A percentile compares a stretch with the other conserved stretches of the same genome.
Evolutionary conservation across 2,329 filamentous ascomycete species (phyloP).

Genomic region (Ceratocystis harringtonii): DNA sequence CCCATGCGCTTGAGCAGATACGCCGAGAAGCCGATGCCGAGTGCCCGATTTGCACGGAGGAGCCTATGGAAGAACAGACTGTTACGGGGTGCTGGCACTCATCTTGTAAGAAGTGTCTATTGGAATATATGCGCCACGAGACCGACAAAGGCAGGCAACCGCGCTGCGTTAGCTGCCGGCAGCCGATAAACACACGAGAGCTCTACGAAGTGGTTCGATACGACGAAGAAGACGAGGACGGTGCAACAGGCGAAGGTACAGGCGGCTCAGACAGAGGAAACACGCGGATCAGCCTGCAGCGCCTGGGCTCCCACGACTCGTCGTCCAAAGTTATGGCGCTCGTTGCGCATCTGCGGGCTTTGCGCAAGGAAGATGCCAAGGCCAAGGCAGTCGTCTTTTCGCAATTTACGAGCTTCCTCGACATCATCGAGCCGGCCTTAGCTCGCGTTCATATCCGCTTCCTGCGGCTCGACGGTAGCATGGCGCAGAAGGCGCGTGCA

Average conservation of each 20-base stretch:
- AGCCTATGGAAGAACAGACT: constrained; percentile 86
- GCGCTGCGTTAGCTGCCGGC: constrained; percentile 81
- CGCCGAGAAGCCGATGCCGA: constrained; percentile 77
- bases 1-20: constrained; percentile 79
- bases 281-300: constrained; percentile 44
- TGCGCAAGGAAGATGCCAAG: constrained; percentile 49
- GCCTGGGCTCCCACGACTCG: constrained; percentile 48
- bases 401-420: constrained; percentile 92
- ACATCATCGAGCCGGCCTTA: constrained; percentile 75
- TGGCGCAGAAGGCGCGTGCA: constrained; percentile 72
- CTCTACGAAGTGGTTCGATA: constrained; percentile 85
- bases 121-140: constrained; percentile 80
- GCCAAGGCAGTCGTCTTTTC: constrained; percentile 90
- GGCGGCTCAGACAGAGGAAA: constrained; percentile 19
- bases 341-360: constrained; percentile 54
- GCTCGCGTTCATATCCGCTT: constrained; percentile 55
- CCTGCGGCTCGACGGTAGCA: constrained; percentile 81
- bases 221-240: constrained; percentile 38
- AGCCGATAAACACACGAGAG: constrained; percentile 65
- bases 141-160: constrained; percentile 59
- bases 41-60: constrained; percentile 88
- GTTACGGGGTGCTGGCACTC: constrained; percentile 98
- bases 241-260: neutral
- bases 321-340: constrained; percentile 81
- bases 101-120: constrained; percentile 84